Base-by-base conservation (phyloP, 768 basidiomycete genomes). In the Hortiboletus flavorubellus region DNA sequence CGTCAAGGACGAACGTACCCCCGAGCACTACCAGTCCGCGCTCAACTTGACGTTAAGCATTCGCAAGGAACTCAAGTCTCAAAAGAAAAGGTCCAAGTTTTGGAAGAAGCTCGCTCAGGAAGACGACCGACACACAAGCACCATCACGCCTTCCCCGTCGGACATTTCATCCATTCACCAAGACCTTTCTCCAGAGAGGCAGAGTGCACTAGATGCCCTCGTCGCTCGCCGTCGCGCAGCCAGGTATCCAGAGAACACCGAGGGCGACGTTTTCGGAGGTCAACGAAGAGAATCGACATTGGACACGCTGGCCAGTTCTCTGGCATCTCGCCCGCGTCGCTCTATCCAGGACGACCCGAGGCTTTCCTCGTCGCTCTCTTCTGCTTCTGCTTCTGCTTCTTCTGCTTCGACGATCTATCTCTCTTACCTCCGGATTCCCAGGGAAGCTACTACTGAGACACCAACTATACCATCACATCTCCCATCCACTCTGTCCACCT, bases 1-100 rank as follows among this genome's bases (percentile, higher is more conserved):
- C 18, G 54, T 75, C 49, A 63, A 66, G 48, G 64, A 68, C 11
- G 67, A 72, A 29, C 72, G 75, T 38, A 75, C 73, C 38, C 64
- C 72, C 26, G 75, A 76, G 23, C 72, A 77, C 41, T 80, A 81
- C 60, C 68, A 73, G 49, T 76, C 78, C 16, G 76, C 79, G 8
- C 68, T 81, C 48, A 72, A 77, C 45, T 55, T 79, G 60, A 76
- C 77, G 33, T 67, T 80, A 58, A 75, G 73, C 48, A 65, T 74
- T 45, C 74, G 80, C 46, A 74, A 70, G 52, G 75, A 79, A 49
- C 75, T 80, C 45, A 74, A 71, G 37, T 69, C 75, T 40, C 71
- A 70, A 50, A 78, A 68, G 66, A 80, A 79, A 51, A 64, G 67
- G 34, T 64, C 72, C 55, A 78, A 76, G 46, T 80, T 77, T 41